These are phyloP conservation scores for Diaporthe aspalathi DNA, from an alignment of 2,329 filamentous ascomycete genomes.

Conservation along the genomic window DNA sequence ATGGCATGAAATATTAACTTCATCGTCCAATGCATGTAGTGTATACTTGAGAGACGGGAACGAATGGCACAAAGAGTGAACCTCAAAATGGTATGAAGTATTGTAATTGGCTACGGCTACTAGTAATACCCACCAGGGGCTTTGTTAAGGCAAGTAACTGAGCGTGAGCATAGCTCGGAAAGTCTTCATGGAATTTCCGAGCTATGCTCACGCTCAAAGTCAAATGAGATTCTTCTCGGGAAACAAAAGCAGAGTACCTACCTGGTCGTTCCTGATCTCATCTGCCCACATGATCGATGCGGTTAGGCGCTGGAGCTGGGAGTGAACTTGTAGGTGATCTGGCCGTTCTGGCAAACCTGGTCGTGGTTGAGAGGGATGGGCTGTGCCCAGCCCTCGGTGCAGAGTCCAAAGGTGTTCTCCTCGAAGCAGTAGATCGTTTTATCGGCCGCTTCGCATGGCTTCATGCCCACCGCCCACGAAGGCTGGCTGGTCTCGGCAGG, in stretches of 20 bases:
- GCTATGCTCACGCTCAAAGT: no score
- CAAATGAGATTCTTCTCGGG: no score
- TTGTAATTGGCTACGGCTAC: no score
- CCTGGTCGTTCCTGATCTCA: background rate
- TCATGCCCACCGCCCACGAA: background rate
- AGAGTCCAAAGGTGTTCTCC: background rate
- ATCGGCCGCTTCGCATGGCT: background rate
- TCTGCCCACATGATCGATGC: background rate
- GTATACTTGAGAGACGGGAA: background rate
- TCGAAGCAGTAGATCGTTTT: background rate
- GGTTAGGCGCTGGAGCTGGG: background rate
- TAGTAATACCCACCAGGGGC: no score
- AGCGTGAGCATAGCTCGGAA: no score
- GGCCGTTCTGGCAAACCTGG: background rate
- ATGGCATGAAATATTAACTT: background rate
- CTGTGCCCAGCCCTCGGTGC: background rate
- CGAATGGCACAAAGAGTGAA: background rate
- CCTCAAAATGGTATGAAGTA: no score
- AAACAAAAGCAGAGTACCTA: background rate
- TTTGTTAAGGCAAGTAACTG: no score
- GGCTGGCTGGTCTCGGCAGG: background rate
- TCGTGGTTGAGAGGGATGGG: background rate
- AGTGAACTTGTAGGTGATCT: constrained; percentile 8
- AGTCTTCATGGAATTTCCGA: no score
- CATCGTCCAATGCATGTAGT: background rate